Conservation (phyloP, 495 filamentous ascomycete species). For the Podospora fimiseda region DNA sequence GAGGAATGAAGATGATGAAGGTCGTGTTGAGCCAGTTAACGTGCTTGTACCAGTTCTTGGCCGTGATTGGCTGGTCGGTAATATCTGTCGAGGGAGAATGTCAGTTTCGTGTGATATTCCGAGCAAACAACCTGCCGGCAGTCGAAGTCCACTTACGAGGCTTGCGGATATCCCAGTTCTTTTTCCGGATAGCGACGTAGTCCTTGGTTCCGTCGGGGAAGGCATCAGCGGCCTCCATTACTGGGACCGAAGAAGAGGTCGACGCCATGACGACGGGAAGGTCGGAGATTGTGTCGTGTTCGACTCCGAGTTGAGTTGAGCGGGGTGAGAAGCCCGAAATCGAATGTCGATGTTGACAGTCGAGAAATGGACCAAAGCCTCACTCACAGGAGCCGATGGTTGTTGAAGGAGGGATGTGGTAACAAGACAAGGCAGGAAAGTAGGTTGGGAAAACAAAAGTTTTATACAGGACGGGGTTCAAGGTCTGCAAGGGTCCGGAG, state of each 20-base stretch:
- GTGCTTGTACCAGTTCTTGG: constrained; percentile 82
- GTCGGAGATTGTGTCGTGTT: constrained; percentile 3
- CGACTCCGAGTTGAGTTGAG: constrained; percentile 5
- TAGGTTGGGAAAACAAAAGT: constrained; percentile 15
- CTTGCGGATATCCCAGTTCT: constrained; percentile 45
- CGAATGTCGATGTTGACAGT: not conserved
- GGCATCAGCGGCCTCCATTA: constrained; percentile 24
- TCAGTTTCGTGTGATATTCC: constrained; percentile 5
- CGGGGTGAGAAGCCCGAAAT: not conserved
- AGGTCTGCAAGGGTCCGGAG: constrained; percentile 5
- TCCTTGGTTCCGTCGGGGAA: constrained; percentile 46
- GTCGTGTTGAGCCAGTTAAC: constrained; percentile 91
- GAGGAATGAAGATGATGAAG: constrained; percentile 79
- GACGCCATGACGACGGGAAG: constrained; percentile 36
- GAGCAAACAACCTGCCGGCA: not conserved
- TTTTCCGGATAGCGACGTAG: constrained; percentile 38
- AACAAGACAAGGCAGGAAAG: constrained; percentile 6
- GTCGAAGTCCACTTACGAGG: constrained; percentile 19
- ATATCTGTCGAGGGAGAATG: constrained; percentile 32
- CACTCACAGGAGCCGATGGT: constrained; percentile 5
- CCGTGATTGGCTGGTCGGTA: constrained; percentile 62
- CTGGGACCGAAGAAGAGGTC: constrained; percentile 22
- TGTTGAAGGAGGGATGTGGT: constrained; percentile 7
- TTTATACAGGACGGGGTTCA: constrained; percentile 16
- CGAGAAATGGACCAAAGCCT: constrained; percentile 3